Base-by-base conservation (phyloP, 768 basidiomycete genomes). In the Favolaschia claudopus region DNA sequence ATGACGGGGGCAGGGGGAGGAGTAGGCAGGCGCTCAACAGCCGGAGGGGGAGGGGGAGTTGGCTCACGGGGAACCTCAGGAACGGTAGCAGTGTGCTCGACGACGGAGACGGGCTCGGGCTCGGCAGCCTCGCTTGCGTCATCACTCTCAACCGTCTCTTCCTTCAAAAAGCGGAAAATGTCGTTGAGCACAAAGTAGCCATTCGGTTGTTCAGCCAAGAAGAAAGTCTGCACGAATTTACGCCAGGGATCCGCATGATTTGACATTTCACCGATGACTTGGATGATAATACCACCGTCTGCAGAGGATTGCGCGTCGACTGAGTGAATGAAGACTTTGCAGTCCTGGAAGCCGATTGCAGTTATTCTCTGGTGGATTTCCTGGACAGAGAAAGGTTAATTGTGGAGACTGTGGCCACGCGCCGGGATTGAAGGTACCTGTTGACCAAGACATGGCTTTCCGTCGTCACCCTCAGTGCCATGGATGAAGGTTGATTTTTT, bases 111-210 rank as follows among this genome's bases (percentile, higher is more conserved):
- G 67, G 74, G 58, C 67, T 67, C 40, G 70, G 61, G 32, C 25
- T 72, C 76, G 17, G 74, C 77, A 31, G 79, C 75, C 32, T 82
- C 88, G 60, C 74, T 77, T 70, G 72, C 83, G 42, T 91, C 92
- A 54, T 93, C 94, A 27, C 82, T 82, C 64, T 94, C 94, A 51
- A 92, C 89, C 8, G 85, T 79, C 71, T 98, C 95, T 78, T 98
- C 97, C 81, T 97, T 98, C 63, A 99, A 82, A 84, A 97, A 99
- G 59, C 97, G 92, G 89, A 99, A 99, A 80, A 99, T 98, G 79
- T 99, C 97, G 77, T 99, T 99, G 77, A 99, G 89, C 64, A 99
- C 97, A 72, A 96, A 99, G 81, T 99, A 99, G 38, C 97, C 97
- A 67, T 96, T 97, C 14, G 95, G 94, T 77, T 99, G 97, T 76